Evolutionary conservation across 139 green algal species (phyloP).

Genomic region (Chlorella sorokiniana): DNA sequence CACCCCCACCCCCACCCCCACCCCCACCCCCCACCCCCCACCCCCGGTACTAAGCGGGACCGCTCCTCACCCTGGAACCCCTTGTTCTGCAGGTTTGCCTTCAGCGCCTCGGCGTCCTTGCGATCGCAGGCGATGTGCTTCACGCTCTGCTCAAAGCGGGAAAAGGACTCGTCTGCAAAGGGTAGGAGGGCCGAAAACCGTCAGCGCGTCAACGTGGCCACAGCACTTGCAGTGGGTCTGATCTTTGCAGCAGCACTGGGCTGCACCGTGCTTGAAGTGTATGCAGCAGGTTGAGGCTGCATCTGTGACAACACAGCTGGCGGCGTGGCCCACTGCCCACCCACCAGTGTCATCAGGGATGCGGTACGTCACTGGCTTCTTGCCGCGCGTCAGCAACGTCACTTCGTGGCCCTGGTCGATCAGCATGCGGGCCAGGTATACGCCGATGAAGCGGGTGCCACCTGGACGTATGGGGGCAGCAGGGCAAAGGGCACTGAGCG

Average conservation of each 20-base stretch:
- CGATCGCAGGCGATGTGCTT: conserved; percentile 93
- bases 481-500: neutral
- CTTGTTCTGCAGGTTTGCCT: conserved; percentile 63
- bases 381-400: conserved; percentile 94
- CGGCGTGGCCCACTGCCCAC: neutral
- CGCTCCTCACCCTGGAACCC: conserved; percentile 79
- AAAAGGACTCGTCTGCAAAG: conserved; percentile 69
- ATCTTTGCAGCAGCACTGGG: no score
- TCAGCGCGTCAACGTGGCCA: no score
- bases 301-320: no score
- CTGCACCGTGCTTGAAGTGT: no score
- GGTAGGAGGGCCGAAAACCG: neutral
- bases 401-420: conserved; percentile 90
- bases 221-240: no score
- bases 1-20: neutral
- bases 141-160: conserved; percentile 68
- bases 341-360: conserved; percentile 31
- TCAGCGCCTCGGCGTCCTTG: conserved; percentile 72
- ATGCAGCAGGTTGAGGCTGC: no score
- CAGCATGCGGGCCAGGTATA: conserved; percentile 92
- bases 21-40: neutral
- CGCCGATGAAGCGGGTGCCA: conserved; percentile 96
- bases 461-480: conserved; percentile 49
- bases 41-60: no score
- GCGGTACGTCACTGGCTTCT: conserved; percentile 77